These are phyloP conservation scores for Aspergillus affinis DNA, from an alignment of 495 filamentous ascomycete species.

Conservation along the genomic window DNA sequence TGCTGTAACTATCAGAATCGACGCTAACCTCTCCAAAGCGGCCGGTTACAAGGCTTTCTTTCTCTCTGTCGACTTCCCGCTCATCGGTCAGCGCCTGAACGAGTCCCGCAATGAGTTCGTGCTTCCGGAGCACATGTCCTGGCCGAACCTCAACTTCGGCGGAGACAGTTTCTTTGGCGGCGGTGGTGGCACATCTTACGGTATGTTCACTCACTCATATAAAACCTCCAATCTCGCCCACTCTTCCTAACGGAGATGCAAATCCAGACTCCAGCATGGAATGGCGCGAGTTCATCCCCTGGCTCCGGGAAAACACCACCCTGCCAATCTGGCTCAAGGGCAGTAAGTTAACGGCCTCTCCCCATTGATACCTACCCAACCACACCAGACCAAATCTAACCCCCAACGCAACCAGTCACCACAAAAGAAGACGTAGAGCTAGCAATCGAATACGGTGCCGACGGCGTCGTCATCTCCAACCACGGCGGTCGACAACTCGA, in stretches of 20 bases:
- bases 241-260: neutral
- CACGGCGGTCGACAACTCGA: neutral
- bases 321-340: neutral
- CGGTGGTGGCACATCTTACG: neutral
- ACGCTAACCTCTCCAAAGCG: neutral
- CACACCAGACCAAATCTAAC: neutral
- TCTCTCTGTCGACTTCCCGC: conserved; percentile 90
- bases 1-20: neutral
- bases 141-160: neutral
- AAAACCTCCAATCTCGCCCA: neutral
- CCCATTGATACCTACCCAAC: neutral
- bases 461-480: conserved; percentile 1
- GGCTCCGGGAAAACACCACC: neutral
- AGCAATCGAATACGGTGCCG: neutral
- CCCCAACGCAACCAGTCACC: neutral
- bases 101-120: conserved; percentile 40
- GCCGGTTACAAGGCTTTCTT: neutral
- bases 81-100: conserved; percentile 59
- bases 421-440: neutral
- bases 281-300: neutral
- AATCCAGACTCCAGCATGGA: neutral
- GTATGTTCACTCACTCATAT: neutral
- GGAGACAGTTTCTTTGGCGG: neutral
- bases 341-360: neutral
- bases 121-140: conserved; percentile 25